A percentile compares a stretch with the other conserved stretches of the same genome.
Conservation (phyloP, 805 yeast genomes). For the Saccharomycopsis amapae region DNA sequence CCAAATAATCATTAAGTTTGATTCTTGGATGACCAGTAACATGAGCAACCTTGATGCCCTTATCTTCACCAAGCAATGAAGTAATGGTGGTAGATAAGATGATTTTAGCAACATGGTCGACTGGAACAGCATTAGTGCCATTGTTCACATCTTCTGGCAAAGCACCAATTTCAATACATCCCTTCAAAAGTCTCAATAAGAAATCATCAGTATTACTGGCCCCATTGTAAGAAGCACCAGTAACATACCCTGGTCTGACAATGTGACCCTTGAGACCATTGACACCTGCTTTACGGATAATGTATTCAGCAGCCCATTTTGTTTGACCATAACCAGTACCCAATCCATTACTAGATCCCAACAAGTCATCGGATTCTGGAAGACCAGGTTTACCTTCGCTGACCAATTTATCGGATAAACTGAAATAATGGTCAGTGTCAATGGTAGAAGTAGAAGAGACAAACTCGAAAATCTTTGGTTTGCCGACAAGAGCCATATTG, state of each 20-base stretch:
- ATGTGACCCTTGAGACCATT: conserved; percentile 84
- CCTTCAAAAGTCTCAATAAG: conserved; percentile 88
- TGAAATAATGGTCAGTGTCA: conserved; percentile 75
- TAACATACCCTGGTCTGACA: conserved; percentile 92
- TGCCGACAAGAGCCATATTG: conserved; percentile 69
- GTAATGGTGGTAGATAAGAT: conserved; percentile 63
- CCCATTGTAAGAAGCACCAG: conserved; percentile 80
- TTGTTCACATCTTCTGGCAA: conserved; percentile 75
- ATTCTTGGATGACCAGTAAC: conserved; percentile 98
- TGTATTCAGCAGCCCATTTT: conserved; percentile 94
- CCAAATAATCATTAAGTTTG: conserved; percentile 66
- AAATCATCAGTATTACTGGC: conserved; percentile 95
- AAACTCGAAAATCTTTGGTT: conserved; percentile 79
- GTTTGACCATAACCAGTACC: conserved; percentile 96
- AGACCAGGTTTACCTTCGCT: conserved; percentile 65
- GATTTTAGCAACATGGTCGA: conserved; percentile 94
- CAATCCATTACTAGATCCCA: conserved; percentile 75
- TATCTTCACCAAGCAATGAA: conserved; percentile 32
- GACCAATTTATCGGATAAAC: conserved; percentile 63
- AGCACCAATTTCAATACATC: conserved; percentile 79
- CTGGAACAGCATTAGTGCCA: conserved; percentile 94
- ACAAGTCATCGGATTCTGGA: conserved; percentile 73
- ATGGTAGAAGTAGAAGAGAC: conserved; percentile 94
- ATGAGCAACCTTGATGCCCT: conserved; percentile 67
- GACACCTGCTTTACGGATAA: conserved; percentile 81